phyloP scores from a whole-genome alignment of 1,284 basidiomycete species.

The Malassezia slooffiae region DNA sequence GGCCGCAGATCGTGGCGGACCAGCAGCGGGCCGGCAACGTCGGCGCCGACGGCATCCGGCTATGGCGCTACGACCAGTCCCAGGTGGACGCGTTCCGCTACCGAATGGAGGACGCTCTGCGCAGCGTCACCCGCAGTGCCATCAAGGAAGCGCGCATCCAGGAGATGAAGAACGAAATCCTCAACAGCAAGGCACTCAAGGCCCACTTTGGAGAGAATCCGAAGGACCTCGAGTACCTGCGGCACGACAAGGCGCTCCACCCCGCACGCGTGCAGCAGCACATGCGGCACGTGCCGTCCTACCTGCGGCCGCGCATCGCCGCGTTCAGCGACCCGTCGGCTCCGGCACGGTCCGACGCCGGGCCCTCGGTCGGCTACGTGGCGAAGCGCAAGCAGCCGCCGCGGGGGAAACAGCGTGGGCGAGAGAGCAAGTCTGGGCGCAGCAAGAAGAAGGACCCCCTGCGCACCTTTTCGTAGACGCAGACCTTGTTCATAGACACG shows the following conservation, averaged over 20 bases:
- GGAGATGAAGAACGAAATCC: conserved; percentile 82
- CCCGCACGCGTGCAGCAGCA: conserved; percentile 72
- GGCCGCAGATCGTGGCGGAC: conserved; percentile 48
- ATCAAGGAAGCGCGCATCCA: conserved; percentile 86
- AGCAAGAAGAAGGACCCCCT: conserved; percentile 15
- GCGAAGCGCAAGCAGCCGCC: conserved; percentile 6
- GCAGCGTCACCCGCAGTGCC: conserved; percentile 71
- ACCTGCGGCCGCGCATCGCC: conserved; percentile 75
- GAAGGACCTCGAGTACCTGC: conserved; percentile 76
- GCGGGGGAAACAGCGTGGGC: not conserved
- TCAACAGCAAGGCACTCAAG: conserved; percentile 93
- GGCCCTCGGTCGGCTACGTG: conserved; percentile 3
- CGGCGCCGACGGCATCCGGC: conserved; percentile 59
- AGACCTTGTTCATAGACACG: too few relatives aligned
- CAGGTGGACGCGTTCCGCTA: conserved; percentile 98
- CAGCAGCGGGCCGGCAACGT: conserved; percentile 12
- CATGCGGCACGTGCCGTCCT: conserved; percentile 90
- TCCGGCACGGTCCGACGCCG: not conserved
- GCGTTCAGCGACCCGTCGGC: conserved; percentile 8
- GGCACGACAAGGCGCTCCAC: conserved; percentile 87
- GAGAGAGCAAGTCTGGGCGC: not conserved
- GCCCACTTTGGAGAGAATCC: conserved; percentile 98
- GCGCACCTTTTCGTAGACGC: conserved; percentile 10
- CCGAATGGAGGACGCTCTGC: conserved; percentile 89
- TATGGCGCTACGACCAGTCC: conserved; percentile 84